A percentile compares a stretch with the other conserved stretches of the same genome.
Conservation (phyloP, 352 stramenopile genomes). For the Pythium coloratum region DNA sequence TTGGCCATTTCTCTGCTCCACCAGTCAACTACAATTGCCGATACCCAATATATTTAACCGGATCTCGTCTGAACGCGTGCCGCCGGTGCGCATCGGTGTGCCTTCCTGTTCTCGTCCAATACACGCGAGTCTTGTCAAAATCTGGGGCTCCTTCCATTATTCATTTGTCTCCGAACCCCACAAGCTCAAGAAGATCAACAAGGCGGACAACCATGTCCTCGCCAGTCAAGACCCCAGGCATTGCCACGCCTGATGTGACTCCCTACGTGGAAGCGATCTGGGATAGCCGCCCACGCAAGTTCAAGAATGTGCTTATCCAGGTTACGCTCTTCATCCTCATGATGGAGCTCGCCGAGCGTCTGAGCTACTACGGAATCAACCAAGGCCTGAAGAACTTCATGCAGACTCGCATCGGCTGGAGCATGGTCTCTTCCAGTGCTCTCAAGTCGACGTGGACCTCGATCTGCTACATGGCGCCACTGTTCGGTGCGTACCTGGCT, state of each 20-base stretch:
- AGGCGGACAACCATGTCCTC: not conserved
- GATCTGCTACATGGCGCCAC: constrained; percentile 56
- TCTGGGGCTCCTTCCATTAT: not conserved
- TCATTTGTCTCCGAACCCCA: not conserved
- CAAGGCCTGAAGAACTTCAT: constrained; percentile 88
- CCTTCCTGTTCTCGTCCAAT: not conserved
- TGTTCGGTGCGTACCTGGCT: constrained; percentile 57
- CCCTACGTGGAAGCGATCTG: constrained; percentile 33
- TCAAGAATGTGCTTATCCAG: constrained; percentile 56
- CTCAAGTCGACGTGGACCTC: constrained; percentile 74
- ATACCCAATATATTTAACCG: not conserved
- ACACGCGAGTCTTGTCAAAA: not conserved
- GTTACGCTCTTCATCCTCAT: constrained; percentile 64
- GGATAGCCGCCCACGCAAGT: constrained; percentile 51
- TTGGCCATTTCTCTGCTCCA: not conserved
- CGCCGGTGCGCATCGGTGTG: not conserved
- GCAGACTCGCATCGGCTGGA: constrained; percentile 51
- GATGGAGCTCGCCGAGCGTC: constrained; percentile 59
- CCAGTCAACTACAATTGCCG: not conserved
- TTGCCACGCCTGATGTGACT: constrained; percentile 15
- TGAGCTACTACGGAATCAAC: constrained; percentile 89
- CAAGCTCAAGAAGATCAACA: not conserved
- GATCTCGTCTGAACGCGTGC: not conserved
- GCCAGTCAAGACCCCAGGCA: constrained; percentile 23
- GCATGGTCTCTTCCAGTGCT: constrained; percentile 46